Evolutionary conservation across 1,284 basidiomycete genomes (phyloP).

Genomic region (Ustilago loliicola): DNA sequence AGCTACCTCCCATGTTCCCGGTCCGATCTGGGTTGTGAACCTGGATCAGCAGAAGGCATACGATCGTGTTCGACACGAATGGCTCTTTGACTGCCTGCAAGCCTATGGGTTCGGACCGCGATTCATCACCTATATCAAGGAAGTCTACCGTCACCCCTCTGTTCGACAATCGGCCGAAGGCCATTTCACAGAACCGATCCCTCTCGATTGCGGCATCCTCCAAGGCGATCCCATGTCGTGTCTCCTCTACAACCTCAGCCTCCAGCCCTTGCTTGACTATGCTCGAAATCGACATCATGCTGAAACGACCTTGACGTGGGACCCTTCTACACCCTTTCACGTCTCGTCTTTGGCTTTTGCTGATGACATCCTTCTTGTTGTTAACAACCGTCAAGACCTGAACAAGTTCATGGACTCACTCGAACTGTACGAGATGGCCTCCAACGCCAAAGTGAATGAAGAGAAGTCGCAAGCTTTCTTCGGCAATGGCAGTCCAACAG

Average conservation of each 20-base stretch:
- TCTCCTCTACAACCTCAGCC: conserved; percentile 6
- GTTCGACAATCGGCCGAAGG: background rate
- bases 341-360: background rate
- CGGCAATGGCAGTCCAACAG: too few relatives aligned
- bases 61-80: conserved; percentile 5
- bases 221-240: conserved; percentile 10
- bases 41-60: conserved; percentile 8
- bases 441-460: conserved; percentile 4
- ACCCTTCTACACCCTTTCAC: background rate
- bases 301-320: background rate
- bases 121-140: background rate
- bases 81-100: background rate
- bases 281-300: conserved; percentile 6
- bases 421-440: background rate
- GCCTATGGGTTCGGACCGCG: conserved; percentile 2
- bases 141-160: background rate
- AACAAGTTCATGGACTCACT: background rate
- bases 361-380: background rate
- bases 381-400: background rate
- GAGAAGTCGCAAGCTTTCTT: conserved; percentile 6
- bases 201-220: conserved; percentile 1
- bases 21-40: background rate
- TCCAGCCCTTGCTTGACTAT: conserved; percentile 2
- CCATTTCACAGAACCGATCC: background rate
- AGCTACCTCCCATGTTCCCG: background rate